phyloP scores from a whole-genome alignment of 2,329 filamentous ascomycete species.

The Sporothrix inflata region DNA sequence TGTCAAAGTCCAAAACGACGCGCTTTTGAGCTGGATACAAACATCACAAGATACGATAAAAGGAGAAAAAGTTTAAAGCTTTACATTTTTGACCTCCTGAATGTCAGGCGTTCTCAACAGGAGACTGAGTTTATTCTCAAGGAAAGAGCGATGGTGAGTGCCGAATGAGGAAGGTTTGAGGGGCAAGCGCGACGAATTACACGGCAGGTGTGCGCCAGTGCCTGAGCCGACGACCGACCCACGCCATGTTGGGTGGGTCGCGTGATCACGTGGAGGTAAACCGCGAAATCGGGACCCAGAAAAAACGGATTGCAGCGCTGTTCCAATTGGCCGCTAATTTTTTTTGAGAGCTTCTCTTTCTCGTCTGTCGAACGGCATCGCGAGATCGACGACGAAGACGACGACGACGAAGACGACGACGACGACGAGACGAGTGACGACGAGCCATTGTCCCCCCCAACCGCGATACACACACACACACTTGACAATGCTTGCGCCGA shows the following conservation, averaged over 20 bases:
- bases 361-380: conserved; percentile 7
- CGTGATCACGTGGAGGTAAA: neutral
- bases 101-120: neutral
- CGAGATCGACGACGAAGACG: conserved; percentile 22
- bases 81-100: neutral
- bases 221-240: neutral
- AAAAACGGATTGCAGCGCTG: conserved; percentile 14
- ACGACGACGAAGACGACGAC: neutral
- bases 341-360: conserved; percentile 27
- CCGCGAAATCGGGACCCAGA: neutral
- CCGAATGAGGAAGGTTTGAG: conserved; percentile 31
- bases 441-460: neutral
- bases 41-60: too few species aligned
- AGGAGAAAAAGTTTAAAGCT: too few species aligned
- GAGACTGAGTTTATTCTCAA: neutral
- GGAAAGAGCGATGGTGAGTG: conserved; percentile 29
- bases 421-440: neutral
- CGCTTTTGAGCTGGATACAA: too few species aligned
- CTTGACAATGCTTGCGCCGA: conserved; percentile 36
- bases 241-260: neutral
- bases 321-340: conserved; percentile 28
- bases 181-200: conserved; percentile 20
- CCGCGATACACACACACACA: neutral
- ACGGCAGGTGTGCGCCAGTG: neutral
- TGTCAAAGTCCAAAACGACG: neutral